Evolutionary conservation across 2,329 filamentous ascomycete genomes (phyloP).

Genomic region (Botrytis tulipae): DNA sequence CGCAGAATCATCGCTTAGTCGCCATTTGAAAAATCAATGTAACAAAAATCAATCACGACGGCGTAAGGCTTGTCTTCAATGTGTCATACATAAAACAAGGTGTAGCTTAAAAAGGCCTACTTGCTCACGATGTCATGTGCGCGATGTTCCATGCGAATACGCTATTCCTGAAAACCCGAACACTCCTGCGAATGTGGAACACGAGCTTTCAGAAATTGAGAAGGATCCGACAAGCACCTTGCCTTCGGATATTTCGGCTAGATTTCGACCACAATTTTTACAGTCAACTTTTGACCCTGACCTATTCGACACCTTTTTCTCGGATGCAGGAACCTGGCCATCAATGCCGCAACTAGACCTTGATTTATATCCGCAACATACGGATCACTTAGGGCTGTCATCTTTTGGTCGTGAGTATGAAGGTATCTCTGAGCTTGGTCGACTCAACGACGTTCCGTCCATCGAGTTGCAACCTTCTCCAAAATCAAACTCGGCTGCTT

Average conservation of each 20-base stretch:
- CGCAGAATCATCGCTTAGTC: neutral
- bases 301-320: neutral
- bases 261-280: neutral
- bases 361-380: neutral
- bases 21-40: neutral
- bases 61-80: neutral
- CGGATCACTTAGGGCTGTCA: neutral
- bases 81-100: neutral
- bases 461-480: neutral
- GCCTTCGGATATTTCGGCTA: neutral
- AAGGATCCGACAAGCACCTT: neutral
- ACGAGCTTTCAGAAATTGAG: neutral
- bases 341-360: neutral
- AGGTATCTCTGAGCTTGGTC: neutral
- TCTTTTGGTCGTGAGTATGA: neutral
- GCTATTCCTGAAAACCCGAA: neutral
- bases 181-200: neutral
- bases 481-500: neutral
- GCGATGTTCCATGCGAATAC: neutral
- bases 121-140: neutral
- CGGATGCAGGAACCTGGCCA: neutral
- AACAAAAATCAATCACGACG: neutral
- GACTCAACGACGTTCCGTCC: neutral
- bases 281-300: neutral
- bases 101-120: neutral